phyloP scores from a whole-genome alignment of 768 basidiomycete species.

The Lanmaoa pseudosensibilis region DNA sequence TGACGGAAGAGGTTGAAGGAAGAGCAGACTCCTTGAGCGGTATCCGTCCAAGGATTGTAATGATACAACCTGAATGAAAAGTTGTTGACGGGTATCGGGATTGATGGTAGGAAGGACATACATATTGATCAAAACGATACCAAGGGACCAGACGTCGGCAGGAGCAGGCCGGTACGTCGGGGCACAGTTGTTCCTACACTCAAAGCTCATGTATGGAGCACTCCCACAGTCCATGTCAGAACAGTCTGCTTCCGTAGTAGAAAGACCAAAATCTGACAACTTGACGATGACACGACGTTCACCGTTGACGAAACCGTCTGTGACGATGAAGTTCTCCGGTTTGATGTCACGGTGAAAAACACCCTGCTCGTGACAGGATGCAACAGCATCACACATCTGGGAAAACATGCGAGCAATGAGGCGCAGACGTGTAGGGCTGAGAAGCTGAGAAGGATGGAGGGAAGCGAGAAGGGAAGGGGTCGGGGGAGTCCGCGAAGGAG shows the following conservation, averaged over 20 bases:
- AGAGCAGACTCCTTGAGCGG: conserved; percentile 72
- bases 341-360: conserved; percentile 99
- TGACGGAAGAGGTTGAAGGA: conserved; percentile 81
- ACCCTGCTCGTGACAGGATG: conserved; percentile 85
- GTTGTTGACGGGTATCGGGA: conserved; percentile 1
- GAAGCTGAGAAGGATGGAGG: conserved; percentile 73
- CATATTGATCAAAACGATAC: conserved; percentile 99
- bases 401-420: conserved; percentile 97
- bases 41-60: conserved; percentile 97
- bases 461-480: conserved; percentile 91
- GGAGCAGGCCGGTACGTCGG: conserved; percentile 93
- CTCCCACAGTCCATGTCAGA: conserved; percentile 98
- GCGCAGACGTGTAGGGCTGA: conserved; percentile 84
- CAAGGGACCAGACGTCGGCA: conserved; percentile 98
- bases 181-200: conserved; percentile 96
- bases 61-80: conserved; percentile 78
- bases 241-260: conserved; percentile 83
- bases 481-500: conserved; percentile 74
- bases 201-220: conserved; percentile 98
- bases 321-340: conserved; percentile 97
- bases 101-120: conserved; percentile 36
- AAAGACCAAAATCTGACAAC: conserved; percentile 94
- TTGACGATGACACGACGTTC: conserved; percentile 95
- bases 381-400: conserved; percentile 99
- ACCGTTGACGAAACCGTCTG: conserved; percentile 66